Conservation (phyloP, 352 stramenopile genomes). For the Halophytophthora polymorphica region DNA sequence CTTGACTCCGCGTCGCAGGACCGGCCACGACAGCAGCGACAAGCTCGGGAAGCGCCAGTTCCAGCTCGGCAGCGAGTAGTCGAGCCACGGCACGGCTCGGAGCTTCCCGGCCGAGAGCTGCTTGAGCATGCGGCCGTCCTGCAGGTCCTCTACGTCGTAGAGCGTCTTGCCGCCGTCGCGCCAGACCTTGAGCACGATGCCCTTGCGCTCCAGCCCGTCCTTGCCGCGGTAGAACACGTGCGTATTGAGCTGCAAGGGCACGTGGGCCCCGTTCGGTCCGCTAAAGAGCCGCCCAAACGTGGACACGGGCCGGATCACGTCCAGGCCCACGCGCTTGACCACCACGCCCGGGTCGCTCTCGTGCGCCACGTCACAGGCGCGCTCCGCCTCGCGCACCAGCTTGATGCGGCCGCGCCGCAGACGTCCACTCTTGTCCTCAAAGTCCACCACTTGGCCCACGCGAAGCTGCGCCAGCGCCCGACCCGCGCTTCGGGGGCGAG, state of each 20-base stretch:
- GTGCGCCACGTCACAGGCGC: conserved; percentile 58
- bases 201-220: conserved; percentile 44
- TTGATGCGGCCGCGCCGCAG: conserved; percentile 48
- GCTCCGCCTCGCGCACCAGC: conserved; percentile 35
- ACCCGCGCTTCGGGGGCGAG: conserved; percentile 5
- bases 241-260: conserved; percentile 36
- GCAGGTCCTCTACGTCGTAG: conserved; percentile 57
- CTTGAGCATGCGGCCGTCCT: conserved; percentile 42
- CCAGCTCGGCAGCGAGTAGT: conserved; percentile 39
- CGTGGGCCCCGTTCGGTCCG: conserved; percentile 13
- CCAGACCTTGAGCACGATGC: conserved; percentile 54
- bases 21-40: conserved; percentile 23
- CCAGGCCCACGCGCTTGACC: conserved; percentile 40
- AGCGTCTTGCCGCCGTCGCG: conserved; percentile 23
- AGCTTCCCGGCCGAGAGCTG: conserved; percentile 36
- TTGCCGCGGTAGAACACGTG: conserved; percentile 54
- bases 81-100: conserved; percentile 47
- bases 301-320: conserved; percentile 26
- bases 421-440: conserved; percentile 42
- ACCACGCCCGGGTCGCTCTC: conserved; percentile 48
- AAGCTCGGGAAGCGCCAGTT: conserved; percentile 19
- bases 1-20: conserved; percentile 46
- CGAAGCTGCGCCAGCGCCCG: conserved; percentile 25
- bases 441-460: conserved; percentile 53
- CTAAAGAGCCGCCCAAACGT: conserved; percentile 36